Evolutionary conservation across 805 yeast genomes (phyloP).

Genomic region (Priceomyces melissophilus): DNA sequence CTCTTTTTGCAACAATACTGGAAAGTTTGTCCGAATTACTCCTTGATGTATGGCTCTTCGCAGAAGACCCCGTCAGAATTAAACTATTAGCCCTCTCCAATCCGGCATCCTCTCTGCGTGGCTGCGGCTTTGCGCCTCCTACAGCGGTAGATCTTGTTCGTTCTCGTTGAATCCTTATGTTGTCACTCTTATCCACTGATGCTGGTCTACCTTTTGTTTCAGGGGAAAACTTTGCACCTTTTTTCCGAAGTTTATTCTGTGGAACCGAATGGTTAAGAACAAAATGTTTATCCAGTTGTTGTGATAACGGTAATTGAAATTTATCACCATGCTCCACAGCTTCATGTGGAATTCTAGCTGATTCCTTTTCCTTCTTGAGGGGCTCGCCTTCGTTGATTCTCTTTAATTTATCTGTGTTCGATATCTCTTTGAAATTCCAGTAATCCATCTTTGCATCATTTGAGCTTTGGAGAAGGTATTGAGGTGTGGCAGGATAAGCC

Average conservation of each 20-base stretch:
- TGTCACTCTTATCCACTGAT: not conserved
- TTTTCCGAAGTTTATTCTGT: not conserved
- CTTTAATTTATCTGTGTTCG: conserved; percentile 10
- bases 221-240: not conserved
- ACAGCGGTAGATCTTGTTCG: not conserved
- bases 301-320: not conserved
- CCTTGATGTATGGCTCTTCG: not conserved
- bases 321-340: not conserved
- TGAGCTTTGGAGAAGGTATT: conserved; percentile 50
- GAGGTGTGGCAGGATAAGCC: conserved; percentile 65
- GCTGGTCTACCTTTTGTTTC: not conserved
- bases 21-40: conserved; percentile 6
- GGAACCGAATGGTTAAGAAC: not conserved
- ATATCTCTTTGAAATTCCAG: conserved; percentile 50
- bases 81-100: not conserved
- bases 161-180: not conserved
- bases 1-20: conserved; percentile 62
- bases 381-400: conserved; percentile 12
- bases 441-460: conserved; percentile 48
- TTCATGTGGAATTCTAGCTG: not conserved
- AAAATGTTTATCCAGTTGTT: not conserved
- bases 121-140: conserved; percentile 30
- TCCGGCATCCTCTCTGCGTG: conserved; percentile 20
- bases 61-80: conserved; percentile 2
- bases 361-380: not conserved